Evolutionary conservation across 768 basidiomycete genomes (phyloP), one percentile per base, ranked within the genome.

Genomic region (Gymnopilus dilepis): DNA sequence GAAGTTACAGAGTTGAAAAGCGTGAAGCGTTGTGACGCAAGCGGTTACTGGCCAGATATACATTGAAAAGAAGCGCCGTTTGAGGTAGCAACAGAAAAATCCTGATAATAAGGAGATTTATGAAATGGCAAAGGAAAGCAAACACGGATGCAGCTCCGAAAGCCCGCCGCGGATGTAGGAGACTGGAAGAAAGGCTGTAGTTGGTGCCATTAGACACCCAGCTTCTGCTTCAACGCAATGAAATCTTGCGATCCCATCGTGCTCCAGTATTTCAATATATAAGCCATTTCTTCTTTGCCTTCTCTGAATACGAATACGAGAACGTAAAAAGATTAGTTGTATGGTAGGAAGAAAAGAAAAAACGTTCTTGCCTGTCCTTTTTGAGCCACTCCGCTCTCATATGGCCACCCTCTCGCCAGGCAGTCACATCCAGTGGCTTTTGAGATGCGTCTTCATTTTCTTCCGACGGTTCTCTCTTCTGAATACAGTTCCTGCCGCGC

Each of bases 381-480:
- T 78, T 83, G 38, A 78, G 72, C 88, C 88, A 89, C 66, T 89
- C 88, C 55, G 72, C 73, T 66, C 79, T 78, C 63, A 78, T 68
- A 64, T 70, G 68, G 6, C 87, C 88, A 31, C 78, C 80, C 65
- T 83, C 79, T 64, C 74, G 74, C 88, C 88, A 89, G 55, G 70
- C 78, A 63, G 77, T 72, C 56, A 85, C 67, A 55, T 77, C 73
- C 65, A 67, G 62, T 42, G 61, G 55, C 47, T 65, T 62, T 59
- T 74, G 69, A 41, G 65, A 58, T 37, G 76, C 72, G 58, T 69
- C 65, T 52, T 71, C 77, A 59, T 68, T 65, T 51, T 71, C 77
- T 67, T 76, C 72, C 64, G 77, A 76, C 68, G 74, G 72, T 73
- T 70, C 74, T 69, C 66, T 79, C 76, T 71, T 77, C 77, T 67